Evolutionary conservation across 441 rosid species (phyloP).

Genomic region (Populus trichocarpa): DNA sequence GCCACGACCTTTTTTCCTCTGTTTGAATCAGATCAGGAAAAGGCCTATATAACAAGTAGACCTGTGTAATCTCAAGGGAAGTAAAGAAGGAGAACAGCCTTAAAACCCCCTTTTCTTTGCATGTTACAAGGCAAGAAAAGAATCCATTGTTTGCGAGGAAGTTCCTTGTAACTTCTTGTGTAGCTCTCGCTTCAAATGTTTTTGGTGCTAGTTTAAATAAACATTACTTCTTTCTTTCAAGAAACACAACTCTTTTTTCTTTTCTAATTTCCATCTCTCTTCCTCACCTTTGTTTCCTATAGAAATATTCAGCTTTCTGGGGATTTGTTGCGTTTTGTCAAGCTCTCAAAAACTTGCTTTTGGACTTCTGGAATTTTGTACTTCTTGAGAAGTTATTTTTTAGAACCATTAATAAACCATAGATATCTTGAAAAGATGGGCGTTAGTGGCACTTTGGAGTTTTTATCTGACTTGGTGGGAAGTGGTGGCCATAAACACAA

Average conservation of each 20-base stretch:
- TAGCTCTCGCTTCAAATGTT: background rate
- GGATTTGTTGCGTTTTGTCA: background rate
- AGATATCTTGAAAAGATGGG: conserved; percentile 44
- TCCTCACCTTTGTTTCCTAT: background rate
- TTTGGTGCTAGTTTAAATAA: conserved; percentile 1
- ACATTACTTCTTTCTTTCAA: background rate
- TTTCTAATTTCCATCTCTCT: background rate
- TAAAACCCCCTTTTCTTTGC: conserved; percentile 18
- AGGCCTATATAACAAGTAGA: conserved; percentile 26
- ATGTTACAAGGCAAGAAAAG: conserved; percentile 42
- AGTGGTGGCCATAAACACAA: conserved; percentile 46
- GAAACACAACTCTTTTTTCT: background rate
- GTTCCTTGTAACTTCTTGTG: conserved; percentile 21
- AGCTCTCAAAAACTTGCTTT: background rate
- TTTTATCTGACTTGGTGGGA: conserved; percentile 62
- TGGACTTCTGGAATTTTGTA: background rate
- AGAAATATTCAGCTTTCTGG: background rate
- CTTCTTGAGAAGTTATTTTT: background rate
- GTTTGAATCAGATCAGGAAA: conserved; percentile 15
- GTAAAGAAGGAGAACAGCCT: conserved; percentile 18
- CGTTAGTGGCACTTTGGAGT: conserved; percentile 71
- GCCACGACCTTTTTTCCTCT: conserved; percentile 14
- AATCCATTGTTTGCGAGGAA: conserved; percentile 23
- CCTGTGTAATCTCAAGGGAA: conserved; percentile 10
- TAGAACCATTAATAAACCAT: background rate